Evolutionary conservation across 768 basidiomycete species (phyloP).

Genomic region (Coprinellus micaceus): DNA sequence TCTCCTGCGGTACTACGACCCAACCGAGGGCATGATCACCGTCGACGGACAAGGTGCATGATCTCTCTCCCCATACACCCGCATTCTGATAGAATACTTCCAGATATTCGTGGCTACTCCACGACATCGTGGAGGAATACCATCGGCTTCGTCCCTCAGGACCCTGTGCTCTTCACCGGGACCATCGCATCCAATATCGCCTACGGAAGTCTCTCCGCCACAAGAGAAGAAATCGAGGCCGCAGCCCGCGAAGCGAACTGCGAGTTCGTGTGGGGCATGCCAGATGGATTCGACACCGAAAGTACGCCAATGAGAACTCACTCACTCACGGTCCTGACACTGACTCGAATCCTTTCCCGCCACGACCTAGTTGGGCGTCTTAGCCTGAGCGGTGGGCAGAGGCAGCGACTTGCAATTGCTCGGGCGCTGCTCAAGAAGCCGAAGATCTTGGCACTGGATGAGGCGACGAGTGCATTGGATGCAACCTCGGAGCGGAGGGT

Average conservation of each 20-base stretch:
- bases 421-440: slow-evolving; percentile 89
- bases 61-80: not conserved
- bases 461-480: slow-evolving; percentile 86
- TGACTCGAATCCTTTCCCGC: too few species aligned
- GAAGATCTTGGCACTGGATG: slow-evolving; percentile 81
- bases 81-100: not conserved
- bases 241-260: slow-evolving; percentile 92
- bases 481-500: slow-evolving; percentile 85
- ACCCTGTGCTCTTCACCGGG: slow-evolving; percentile 86
- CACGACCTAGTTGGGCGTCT: slow-evolving; percentile 73
- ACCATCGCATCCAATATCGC: slow-evolving; percentile 95
- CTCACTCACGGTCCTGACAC: too few species aligned
- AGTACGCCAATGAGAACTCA: slow-evolving; percentile 47
- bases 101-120: slow-evolving; percentile 86
- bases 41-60: slow-evolving; percentile 79
- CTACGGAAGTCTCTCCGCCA: slow-evolving; percentile 73
- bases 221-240: slow-evolving; percentile 78
- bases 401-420: slow-evolving; percentile 79
- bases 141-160: slow-evolving; percentile 95
- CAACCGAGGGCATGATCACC: slow-evolving; percentile 74
- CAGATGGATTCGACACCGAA: slow-evolving; percentile 88
- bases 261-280: slow-evolving; percentile 94
- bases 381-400: slow-evolving; percentile 74
- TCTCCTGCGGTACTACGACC: slow-evolving; percentile 86
- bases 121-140: slow-evolving; percentile 82